Conservation (phyloP, 805 yeast species). For the Candida glaebosa region DNA sequence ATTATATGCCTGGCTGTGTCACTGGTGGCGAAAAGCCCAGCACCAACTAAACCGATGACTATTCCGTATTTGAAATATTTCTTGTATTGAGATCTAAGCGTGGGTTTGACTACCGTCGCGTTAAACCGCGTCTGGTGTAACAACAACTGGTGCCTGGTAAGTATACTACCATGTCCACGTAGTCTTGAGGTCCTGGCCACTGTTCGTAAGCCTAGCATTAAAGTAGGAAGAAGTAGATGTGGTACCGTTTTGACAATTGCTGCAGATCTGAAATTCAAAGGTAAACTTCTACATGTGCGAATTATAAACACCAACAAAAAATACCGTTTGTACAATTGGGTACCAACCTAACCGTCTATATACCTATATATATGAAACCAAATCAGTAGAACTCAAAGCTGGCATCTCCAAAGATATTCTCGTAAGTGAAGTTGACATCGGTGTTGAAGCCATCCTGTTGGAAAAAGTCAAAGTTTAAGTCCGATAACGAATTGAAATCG, state of each 20-base stretch:
- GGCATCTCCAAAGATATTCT: not conserved
- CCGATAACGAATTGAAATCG: slow-evolving; percentile 5
- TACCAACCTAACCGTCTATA: not conserved
- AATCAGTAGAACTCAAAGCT: not conserved
- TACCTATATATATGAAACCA: not conserved
- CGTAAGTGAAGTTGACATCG: not conserved
- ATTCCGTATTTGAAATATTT: slow-evolving; percentile 21
- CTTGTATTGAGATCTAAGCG: slow-evolving; percentile 4
- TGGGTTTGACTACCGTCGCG: not conserved
- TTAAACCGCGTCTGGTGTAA: not conserved
- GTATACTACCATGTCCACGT: not conserved
- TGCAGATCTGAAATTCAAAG: not conserved
- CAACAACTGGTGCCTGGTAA: not conserved
- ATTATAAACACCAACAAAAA: too few species aligned
- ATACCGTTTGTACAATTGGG: too few species aligned
- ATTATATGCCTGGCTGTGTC: slow-evolving; percentile 32
- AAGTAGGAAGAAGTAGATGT: not conserved
- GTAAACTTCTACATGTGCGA: not conserved
- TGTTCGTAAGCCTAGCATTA: not conserved
- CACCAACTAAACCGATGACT: slow-evolving; percentile 26
- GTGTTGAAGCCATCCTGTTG: slow-evolving; percentile 2
- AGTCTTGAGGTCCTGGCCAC: not conserved
- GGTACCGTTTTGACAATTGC: not conserved
- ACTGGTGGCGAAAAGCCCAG: slow-evolving; percentile 32
- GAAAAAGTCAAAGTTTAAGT: slow-evolving; percentile 2